Evolutionary conservation across 2,329 filamentous ascomycete species (phyloP).

Genomic region (Nannizziopsis barbatae): DNA sequence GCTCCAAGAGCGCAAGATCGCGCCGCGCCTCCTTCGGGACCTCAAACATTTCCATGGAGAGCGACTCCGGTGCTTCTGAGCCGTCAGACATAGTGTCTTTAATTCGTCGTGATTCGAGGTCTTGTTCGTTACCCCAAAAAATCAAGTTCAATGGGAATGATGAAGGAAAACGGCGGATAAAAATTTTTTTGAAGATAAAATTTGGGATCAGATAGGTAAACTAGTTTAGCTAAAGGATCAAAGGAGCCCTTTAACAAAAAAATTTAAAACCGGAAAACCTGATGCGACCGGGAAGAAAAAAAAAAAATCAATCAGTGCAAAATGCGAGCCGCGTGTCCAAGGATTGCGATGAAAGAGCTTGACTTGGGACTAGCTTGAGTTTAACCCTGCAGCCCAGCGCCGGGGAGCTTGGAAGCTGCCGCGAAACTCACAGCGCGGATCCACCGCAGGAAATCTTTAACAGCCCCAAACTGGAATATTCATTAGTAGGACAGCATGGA

Average conservation of each 20-base stretch:
- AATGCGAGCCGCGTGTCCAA: not conserved
- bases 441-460: too few species aligned
- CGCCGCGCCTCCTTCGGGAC: constrained; percentile 38
- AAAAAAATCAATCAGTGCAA: not conserved
- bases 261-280: not conserved
- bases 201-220: not conserved
- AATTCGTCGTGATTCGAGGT: too few species aligned
- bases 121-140: too few species aligned
- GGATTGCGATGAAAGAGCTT: too few species aligned
- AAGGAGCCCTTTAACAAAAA: too few species aligned
- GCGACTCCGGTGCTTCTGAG: constrained; percentile 20
- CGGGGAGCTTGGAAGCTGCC: too few species aligned
- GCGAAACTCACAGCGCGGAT: too few species aligned
- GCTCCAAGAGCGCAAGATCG: constrained; percentile 66
- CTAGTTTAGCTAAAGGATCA: too few species aligned
- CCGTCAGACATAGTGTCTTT: constrained; percentile 4
- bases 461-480: too few species aligned
- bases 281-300: not conserved
- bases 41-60: constrained; percentile 22
- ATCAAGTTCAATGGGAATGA: not conserved
- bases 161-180: not conserved
- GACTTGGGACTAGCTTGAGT: too few species aligned
- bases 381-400: too few species aligned
- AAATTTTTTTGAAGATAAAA: not conserved
- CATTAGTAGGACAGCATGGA: too few species aligned